These are phyloP conservation scores for Chlorella sp. DNA, from an alignment of 139 green algal genomes.

Conservation along the genomic window DNA sequence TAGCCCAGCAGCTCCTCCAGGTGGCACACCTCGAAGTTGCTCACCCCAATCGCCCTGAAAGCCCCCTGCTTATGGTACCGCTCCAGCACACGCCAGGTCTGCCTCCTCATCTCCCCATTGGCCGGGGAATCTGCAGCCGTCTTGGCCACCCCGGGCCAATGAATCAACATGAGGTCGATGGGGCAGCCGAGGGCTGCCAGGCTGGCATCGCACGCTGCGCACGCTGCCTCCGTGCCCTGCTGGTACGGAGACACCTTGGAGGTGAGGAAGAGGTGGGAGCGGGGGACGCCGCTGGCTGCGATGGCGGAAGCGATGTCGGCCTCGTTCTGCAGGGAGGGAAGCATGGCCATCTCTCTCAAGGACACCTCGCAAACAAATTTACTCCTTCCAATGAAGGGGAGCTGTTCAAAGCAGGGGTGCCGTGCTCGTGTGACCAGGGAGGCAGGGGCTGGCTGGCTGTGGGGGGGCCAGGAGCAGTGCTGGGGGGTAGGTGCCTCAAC, in stretches of 20 bases:
- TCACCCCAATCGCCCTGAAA: conserved; percentile 71
- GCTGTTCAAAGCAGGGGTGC: too few relatives aligned
- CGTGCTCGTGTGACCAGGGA: too few relatives aligned
- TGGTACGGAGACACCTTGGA: conserved; percentile 54
- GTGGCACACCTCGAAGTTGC: conserved; percentile 71
- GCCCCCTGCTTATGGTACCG: conserved; percentile 40
- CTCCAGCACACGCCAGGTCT: conserved; percentile 72
- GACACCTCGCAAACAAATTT: too few relatives aligned
- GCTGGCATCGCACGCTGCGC: background rate
- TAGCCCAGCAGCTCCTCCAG: conserved; percentile 65
- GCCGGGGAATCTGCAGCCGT: background rate
- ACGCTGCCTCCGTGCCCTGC: background rate
- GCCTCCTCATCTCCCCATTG: conserved; percentile 37
- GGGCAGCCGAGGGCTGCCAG: background rate
- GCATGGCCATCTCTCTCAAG: too few relatives aligned
- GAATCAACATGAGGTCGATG: conserved; percentile 56
- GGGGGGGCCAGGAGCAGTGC: too few relatives aligned
- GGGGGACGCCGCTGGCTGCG: conserved; percentile 36
- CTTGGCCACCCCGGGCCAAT: conserved; percentile 51
- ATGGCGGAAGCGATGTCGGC: conserved; percentile 36
- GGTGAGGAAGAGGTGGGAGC: conserved; percentile 58
- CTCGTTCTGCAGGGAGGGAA: conserved; percentile 43
- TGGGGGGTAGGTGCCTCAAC: too few relatives aligned
- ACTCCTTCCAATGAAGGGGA: too few relatives aligned
- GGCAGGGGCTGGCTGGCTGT: too few relatives aligned